phyloP scores from a whole-genome alignment of 164 flowering plant genomes.

The Vitis labrusca region DNA sequence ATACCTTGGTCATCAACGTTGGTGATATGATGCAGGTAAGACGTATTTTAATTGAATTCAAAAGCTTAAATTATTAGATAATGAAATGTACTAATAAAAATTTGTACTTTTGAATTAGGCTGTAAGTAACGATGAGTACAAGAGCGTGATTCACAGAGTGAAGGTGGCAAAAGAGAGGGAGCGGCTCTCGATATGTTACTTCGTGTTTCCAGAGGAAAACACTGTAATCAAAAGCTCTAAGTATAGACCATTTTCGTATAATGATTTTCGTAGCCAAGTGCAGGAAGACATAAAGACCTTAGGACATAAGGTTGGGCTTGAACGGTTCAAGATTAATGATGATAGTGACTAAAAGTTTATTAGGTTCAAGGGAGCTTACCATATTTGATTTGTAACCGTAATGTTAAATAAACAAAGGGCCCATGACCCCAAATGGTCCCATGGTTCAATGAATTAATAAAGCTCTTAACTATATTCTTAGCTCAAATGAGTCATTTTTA shows the following conservation, averaged over 20 bases:
- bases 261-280: constrained; percentile 53
- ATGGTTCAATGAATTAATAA: too few relatives aligned
- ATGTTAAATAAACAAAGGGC: too few relatives aligned
- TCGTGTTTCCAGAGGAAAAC: constrained; percentile 57
- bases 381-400: too few relatives aligned
- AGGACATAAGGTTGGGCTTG: constrained; percentile 56
- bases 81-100: too few relatives aligned
- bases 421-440: too few relatives aligned
- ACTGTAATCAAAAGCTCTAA: constrained; percentile 46
- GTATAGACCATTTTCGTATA: constrained; percentile 66
- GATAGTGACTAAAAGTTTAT: too few relatives aligned
- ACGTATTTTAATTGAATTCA: too few relatives aligned
- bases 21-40: constrained; percentile 89
- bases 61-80: too few relatives aligned
- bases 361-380: too few relatives aligned
- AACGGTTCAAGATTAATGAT: constrained; percentile 24
- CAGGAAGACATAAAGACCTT: constrained; percentile 46
- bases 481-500: too few relatives aligned
- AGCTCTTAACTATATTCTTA: too few relatives aligned
- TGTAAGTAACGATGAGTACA: constrained; percentile 61
- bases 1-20: constrained; percentile 58
- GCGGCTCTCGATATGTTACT: constrained; percentile 67
- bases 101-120: constrained; percentile 28
- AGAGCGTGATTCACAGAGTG: constrained; percentile 68
- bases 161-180: constrained; percentile 33